Percentiles rank a stretch among this genome's conserved stretches.
Evolutionary conservation across 2,329 filamentous ascomycete genomes (phyloP).

Genomic region (Ceratocystis lukuohia): DNA sequence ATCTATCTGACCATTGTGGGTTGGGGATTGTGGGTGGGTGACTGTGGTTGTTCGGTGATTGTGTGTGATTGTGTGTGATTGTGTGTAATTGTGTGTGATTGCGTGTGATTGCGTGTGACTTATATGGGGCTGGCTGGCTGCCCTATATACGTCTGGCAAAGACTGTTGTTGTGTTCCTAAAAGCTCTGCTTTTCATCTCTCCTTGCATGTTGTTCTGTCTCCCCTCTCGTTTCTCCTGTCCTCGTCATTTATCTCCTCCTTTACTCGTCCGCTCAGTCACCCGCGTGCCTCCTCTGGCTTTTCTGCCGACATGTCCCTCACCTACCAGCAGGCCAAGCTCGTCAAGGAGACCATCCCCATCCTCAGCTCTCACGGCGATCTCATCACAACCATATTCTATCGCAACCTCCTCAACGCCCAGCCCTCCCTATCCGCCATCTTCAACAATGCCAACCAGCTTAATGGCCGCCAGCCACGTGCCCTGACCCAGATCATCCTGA

Average conservation of each 20-base stretch:
- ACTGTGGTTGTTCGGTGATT: too few species aligned
- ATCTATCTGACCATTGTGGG: too few species aligned
- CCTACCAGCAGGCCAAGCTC: slow-evolving; percentile 50
- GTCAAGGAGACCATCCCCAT: slow-evolving; percentile 69
- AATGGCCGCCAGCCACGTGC: slow-evolving; percentile 57
- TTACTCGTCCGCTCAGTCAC: slow-evolving; percentile 10
- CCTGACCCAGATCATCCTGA: slow-evolving; percentile 54
- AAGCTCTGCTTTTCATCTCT: not conserved
- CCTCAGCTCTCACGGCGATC: slow-evolving; percentile 51
- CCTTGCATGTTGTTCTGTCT: not conserved
- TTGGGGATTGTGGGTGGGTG: too few species aligned
- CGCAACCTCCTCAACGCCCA: slow-evolving; percentile 49
- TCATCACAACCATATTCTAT: slow-evolving; percentile 64
- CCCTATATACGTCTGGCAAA: too few species aligned
- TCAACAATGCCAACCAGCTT: slow-evolving; percentile 56
- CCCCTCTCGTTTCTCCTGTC: not conserved
- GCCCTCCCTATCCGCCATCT: slow-evolving; percentile 54
- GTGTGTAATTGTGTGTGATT: too few species aligned
- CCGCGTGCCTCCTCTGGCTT: slow-evolving; percentile 16
- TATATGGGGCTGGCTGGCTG: too few species aligned
- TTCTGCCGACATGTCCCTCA: slow-evolving; percentile 36
- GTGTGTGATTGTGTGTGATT: too few species aligned
- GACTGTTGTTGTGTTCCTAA: not conserved
- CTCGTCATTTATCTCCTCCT: not conserved
- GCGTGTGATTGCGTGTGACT: too few species aligned